phyloP scores from a whole-genome alignment of 345 rosid species.

The Linum tenue region DNA sequence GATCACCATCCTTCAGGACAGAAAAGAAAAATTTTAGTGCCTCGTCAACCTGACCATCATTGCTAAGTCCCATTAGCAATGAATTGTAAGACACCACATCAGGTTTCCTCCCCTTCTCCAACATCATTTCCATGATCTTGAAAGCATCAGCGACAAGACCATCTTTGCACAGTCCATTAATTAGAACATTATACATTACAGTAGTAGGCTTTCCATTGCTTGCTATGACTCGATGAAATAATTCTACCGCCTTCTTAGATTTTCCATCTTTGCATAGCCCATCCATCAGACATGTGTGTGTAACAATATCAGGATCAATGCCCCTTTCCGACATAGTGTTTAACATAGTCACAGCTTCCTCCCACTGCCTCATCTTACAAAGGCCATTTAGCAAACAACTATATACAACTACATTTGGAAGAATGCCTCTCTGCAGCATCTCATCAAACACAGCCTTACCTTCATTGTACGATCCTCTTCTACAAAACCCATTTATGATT shows the following conservation, averaged over 20 bases:
- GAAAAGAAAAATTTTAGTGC: constrained; percentile 38
- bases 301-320: constrained; percentile 39
- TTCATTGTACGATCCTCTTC: constrained; percentile 25
- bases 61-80: constrained; percentile 44
- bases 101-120: constrained; percentile 44
- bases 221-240: constrained; percentile 41
- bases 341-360: constrained; percentile 34
- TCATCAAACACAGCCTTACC: constrained; percentile 39
- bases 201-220: constrained; percentile 37
- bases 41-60: constrained; percentile 40
- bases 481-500: constrained; percentile 27
- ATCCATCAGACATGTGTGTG: constrained; percentile 39
- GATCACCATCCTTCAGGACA: constrained; percentile 28
- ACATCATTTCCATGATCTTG: constrained; percentile 41
- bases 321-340: constrained; percentile 37
- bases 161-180: constrained; percentile 49
- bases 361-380: constrained; percentile 39
- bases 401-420: constrained; percentile 34
- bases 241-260: constrained; percentile 39
- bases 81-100: constrained; percentile 46
- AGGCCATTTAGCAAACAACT: constrained; percentile 35
- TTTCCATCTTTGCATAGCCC: constrained; percentile 49
- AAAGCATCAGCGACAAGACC: constrained; percentile 42
- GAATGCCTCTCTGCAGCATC: constrained; percentile 36
- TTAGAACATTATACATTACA: constrained; percentile 47